phyloP scores from a whole-genome alignment of 331 rosid species.

The Dryas integrifolia region DNA sequence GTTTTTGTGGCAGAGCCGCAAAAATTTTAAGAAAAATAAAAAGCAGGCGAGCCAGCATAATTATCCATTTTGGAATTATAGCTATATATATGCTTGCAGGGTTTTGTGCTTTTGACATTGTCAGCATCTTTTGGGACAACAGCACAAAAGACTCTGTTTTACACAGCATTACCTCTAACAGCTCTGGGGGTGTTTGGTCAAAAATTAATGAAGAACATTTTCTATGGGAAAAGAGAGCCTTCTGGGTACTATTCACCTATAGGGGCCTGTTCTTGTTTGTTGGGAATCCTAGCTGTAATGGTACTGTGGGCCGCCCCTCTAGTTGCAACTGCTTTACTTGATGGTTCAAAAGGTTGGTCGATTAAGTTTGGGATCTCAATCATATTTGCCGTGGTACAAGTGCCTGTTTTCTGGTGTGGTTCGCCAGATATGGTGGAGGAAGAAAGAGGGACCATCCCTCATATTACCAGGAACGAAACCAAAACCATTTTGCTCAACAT shows the following conservation, averaged over 20 bases:
- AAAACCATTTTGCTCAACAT: conserved; percentile 7
- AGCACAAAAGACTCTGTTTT: conserved; percentile 10
- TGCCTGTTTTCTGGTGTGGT: too few species aligned
- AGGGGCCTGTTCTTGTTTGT: too few species aligned
- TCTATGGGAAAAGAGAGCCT: too few species aligned
- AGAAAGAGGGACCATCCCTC: too few species aligned
- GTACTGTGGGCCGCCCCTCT: background rate
- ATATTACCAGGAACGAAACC: conserved; percentile 11
- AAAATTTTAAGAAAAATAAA: too few species aligned
- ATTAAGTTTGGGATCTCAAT: conserved; percentile 20
- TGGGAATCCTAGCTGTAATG: too few species aligned
- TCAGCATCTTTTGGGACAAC: conserved; percentile 5
- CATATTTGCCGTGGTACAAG: conserved; percentile 6
- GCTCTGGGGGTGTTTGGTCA: conserved; percentile 16
- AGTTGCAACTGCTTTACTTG: conserved; percentile 3
- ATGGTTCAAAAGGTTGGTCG: conserved; percentile 25
- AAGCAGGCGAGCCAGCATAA: too few species aligned
- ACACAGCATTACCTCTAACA: conserved; percentile 5
- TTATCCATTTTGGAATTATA: too few species aligned
- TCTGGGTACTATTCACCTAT: too few species aligned
- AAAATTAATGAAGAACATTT: too few species aligned
- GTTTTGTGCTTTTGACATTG: conserved; percentile 20
- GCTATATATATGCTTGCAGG: conserved; percentile 1
- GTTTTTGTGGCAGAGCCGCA: too few species aligned
- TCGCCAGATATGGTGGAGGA: too few species aligned